Evolutionary conservation across 1,284 basidiomycete species (phyloP).

Genomic region (Fistulinella staudtii): DNA sequence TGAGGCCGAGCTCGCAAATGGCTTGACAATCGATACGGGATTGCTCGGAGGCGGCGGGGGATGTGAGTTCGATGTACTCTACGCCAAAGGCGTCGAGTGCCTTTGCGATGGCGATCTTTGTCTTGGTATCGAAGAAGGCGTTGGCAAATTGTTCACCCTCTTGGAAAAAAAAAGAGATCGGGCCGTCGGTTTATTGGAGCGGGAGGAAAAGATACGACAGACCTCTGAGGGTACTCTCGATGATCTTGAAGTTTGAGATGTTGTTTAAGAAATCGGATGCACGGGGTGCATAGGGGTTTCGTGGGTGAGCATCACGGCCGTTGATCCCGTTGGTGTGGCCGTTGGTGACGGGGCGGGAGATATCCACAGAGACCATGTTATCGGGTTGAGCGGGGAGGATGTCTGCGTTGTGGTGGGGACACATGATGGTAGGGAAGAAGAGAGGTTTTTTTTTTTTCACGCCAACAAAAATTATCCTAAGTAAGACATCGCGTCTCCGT

Average conservation of each 20-base stretch:
- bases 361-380: constrained; percentile 26
- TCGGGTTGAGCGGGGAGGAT: constrained; percentile 7
- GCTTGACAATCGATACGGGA: constrained; percentile 94
- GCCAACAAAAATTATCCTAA: too few species aligned
- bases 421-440: constrained; percentile 12
- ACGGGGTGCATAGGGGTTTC: constrained; percentile 85
- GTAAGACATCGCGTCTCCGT: constrained; percentile 62
- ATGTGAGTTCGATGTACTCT: constrained; percentile 99
- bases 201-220: constrained; percentile 17
- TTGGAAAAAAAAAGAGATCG: constrained; percentile 32
- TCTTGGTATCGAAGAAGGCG: constrained; percentile 99
- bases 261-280: constrained; percentile 90
- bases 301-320: constrained; percentile 31
- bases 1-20: constrained; percentile 98
- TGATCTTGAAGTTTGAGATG: constrained; percentile 92
- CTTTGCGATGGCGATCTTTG: constrained; percentile 99
- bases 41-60: constrained; percentile 97
- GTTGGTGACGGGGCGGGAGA: not conserved
- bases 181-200: constrained; percentile 1
- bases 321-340: constrained; percentile 8
- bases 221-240: constrained; percentile 95
- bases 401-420: constrained; percentile 17
- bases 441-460: too few species aligned
- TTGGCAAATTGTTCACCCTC: constrained; percentile 99
- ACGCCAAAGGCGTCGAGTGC: constrained; percentile 97